Percentiles rank a stretch among this genome's conserved stretches.
These are phyloP conservation scores for Aspergillus nomiae DNA, from an alignment of 2,329 filamentous ascomycete genomes.

Conservation along the genomic window DNA sequence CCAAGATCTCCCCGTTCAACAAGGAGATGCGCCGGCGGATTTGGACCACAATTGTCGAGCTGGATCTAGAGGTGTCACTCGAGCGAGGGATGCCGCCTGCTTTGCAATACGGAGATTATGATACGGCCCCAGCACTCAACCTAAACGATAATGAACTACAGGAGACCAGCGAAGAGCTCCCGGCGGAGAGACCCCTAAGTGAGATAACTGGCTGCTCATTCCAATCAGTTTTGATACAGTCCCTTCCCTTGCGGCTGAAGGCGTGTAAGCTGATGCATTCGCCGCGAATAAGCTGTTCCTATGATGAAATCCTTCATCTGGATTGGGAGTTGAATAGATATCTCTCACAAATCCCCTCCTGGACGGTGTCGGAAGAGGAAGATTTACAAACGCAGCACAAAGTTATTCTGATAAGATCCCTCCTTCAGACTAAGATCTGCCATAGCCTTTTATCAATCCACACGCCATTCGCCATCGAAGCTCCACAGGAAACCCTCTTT, in stretches of 20 bases:
- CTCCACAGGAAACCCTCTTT: conserved; percentile 34
- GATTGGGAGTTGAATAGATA: conserved; percentile 41
- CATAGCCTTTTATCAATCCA: conserved; percentile 43
- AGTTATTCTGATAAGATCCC: conserved; percentile 32
- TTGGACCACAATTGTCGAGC: conserved; percentile 59
- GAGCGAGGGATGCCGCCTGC: conserved; percentile 58
- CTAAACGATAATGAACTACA: conserved; percentile 53
- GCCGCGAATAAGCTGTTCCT: conserved; percentile 39
- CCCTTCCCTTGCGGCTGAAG: conserved; percentile 35
- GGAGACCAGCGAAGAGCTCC: conserved; percentile 33
- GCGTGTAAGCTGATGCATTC: conserved; percentile 40
- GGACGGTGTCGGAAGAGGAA: conserved; percentile 24
- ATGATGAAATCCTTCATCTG: conserved; percentile 43
- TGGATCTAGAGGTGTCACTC: conserved; percentile 58
- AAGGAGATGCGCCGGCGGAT: conserved; percentile 55
- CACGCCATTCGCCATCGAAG: conserved; percentile 42
- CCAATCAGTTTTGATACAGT: conserved; percentile 31
- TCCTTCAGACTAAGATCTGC: conserved; percentile 38
- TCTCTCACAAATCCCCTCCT: conserved; percentile 37
- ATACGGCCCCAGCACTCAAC: conserved; percentile 53
- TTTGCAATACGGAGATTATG: conserved; percentile 47
- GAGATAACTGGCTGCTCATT: conserved; percentile 43
- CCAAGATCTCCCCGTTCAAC: conserved; percentile 41
- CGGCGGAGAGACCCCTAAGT: conserved; percentile 29
- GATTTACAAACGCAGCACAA: conserved; percentile 30